Conservation (phyloP, 2,329 filamentous ascomycete genomes). For the Madurella fahalii region DNA sequence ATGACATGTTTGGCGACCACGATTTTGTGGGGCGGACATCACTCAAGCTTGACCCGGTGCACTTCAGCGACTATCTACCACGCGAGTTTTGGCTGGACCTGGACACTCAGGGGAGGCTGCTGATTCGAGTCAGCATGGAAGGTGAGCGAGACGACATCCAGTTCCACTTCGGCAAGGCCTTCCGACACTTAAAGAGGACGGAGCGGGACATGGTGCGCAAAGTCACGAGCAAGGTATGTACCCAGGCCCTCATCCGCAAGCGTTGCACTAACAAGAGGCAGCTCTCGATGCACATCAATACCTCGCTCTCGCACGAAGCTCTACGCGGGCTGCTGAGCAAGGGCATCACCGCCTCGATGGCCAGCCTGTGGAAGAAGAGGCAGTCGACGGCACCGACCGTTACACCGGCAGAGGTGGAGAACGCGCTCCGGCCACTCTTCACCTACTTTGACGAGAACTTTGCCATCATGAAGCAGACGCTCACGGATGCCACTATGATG, state of each 20-base stretch:
- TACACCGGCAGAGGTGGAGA: constrained; percentile 70
- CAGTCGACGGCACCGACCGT: constrained; percentile 53
- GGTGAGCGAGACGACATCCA: constrained; percentile 97
- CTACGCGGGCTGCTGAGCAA: constrained; percentile 69
- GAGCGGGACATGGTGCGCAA: constrained; percentile 97
- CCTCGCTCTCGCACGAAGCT: constrained; percentile 79
- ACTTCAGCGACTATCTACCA: constrained; percentile 93
- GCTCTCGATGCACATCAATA: constrained; percentile 90
- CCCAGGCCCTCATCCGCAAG: constrained; percentile 12
- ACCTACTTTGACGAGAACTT: constrained; percentile 98
- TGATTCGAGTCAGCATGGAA: constrained; percentile 96
- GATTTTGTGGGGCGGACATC: constrained; percentile 97
- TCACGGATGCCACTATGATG: constrained; percentile 94
- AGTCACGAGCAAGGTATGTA: constrained; percentile 87
- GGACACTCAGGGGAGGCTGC: constrained; percentile 85
- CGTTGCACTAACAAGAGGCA: constrained; percentile 33
- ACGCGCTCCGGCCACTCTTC: constrained; percentile 79
- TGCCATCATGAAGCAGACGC: constrained; percentile 94
- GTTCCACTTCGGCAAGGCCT: constrained; percentile 97
- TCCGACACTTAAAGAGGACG: constrained; percentile 88
- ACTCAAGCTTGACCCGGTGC: constrained; percentile 93
- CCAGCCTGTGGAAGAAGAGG: constrained; percentile 63
- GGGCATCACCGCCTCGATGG: constrained; percentile 66
- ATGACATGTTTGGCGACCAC: constrained; percentile 94
- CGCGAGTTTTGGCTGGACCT: constrained; percentile 97